Evolutionary conservation across 2,329 filamentous ascomycete species (phyloP).

Genomic region (Parascedosporium putredinis): DNA sequence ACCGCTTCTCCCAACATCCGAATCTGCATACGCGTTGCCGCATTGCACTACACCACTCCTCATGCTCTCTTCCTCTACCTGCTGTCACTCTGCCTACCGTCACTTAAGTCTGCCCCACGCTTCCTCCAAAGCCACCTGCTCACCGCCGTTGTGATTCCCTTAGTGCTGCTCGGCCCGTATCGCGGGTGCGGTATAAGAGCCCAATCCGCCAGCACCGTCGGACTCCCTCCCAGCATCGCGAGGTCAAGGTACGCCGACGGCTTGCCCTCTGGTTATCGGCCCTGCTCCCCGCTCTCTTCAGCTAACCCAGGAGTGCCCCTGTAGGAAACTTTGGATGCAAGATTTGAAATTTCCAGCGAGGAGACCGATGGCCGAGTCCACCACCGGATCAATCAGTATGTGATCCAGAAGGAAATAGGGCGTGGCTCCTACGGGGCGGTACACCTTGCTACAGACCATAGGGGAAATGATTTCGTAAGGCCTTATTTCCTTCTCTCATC

Average conservation of each 20-base stretch:
- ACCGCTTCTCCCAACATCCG: not conserved
- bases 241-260: conserved; percentile 38
- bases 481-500: not conserved
- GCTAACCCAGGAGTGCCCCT: no score
- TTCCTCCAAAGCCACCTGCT: no score
- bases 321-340: conserved; percentile 85
- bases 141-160: no score
- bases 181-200: conserved; percentile 21
- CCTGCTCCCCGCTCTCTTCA: no score
- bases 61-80: not conserved
- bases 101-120: no score
- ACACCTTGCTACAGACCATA: conserved; percentile 81
- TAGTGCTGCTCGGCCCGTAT: not conserved
- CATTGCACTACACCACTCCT: not conserved
- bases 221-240: conserved; percentile 45
- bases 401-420: conserved; percentile 92
- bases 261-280: conserved; percentile 10
- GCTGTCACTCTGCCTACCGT: not conserved
- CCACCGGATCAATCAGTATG: conserved; percentile 89
- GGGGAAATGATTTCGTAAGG: conserved; percentile 83
- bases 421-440: conserved; percentile 91
- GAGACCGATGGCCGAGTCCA: conserved; percentile 71
- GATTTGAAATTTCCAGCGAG: conserved; percentile 76
- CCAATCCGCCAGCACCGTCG: conserved; percentile 47
- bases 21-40: not conserved